Base-by-base conservation (phyloP, 495 filamentous ascomycete species). In the Mytilinidion resinicola region DNA sequence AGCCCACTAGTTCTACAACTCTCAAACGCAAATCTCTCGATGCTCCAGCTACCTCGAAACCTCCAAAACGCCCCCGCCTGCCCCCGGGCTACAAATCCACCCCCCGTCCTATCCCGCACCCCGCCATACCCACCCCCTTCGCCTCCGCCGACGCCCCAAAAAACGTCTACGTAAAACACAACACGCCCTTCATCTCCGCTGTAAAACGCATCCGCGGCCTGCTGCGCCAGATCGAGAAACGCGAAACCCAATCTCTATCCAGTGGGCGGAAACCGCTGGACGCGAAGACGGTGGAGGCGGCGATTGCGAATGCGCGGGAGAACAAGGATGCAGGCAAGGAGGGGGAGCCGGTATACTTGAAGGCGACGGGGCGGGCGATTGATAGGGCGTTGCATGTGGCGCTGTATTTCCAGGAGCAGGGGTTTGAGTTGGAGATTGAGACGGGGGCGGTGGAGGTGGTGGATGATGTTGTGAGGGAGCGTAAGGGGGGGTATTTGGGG, bases 361-460 rank as follows among this genome's bases (percentile, higher is more conserved):
- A 91, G 55, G 92, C 82, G 14, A 91, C 88, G 1, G 90, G 88
- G 35, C 81, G 80, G 62, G 91, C 90, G 35, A 91, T 96, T 51
- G 77, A 84, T 68, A 86, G 81, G 72, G 84, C 83, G 30, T 63
- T 91, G 61, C 59, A 72, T 48, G 46, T 77, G 47, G 74, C 61
- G 14, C 17, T 70, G 44, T 75, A 63, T 58, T 77, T 77, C 53
- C 71, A 74, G 62, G 60, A 64, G 43, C 63, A 69, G 63, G 53
- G 42, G 36, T 72, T 73, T 53, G 54, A 34, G 14, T 70, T 77
- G 2, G 56, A 42, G 39, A 57, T 77, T 36, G 56, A 60, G 60
- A 74, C 72, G 43, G 74, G 74, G 41, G 72, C 54, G 56, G 68
- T 72, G 44, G 62, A 38, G 8, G 71, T 64, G 9, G 61, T 77